Percentiles rank a stretch among this genome's conserved stretches.
Evolutionary conservation across 768 basidiomycete genomes (phyloP).

Genomic region (Leccinum ochraceum): DNA sequence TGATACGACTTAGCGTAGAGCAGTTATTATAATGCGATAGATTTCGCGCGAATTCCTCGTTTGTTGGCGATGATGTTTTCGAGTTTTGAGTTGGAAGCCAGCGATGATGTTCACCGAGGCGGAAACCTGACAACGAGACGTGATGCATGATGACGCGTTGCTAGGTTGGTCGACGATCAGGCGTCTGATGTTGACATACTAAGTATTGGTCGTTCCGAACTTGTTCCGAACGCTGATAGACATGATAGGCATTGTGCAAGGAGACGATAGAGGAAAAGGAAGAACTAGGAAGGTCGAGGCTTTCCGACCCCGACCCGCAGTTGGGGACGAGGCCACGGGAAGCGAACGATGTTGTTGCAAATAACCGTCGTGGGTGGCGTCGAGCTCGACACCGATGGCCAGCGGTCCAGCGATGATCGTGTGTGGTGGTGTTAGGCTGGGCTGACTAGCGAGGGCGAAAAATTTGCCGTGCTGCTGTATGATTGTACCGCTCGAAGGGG

Average conservation of each 20-base stretch:
- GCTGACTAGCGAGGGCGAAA: background rate
- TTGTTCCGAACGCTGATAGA: no score
- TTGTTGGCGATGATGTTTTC: background rate
- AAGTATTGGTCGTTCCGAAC: no score
- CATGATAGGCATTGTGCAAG: no score
- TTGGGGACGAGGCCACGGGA: background rate
- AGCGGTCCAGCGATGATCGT: background rate
- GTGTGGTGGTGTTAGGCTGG: background rate
- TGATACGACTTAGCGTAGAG: conserved; percentile 25
- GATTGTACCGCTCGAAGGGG: background rate
- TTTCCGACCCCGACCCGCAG: no score
- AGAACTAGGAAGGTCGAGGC: no score
- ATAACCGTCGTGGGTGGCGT: background rate
- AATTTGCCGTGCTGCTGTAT: background rate
- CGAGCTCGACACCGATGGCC: background rate
- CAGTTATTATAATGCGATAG: conserved; percentile 26
- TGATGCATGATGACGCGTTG: background rate
- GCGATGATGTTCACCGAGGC: background rate
- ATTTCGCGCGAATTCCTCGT: conserved; percentile 8
- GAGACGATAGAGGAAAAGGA: no score
- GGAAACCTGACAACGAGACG: background rate
- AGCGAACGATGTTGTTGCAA: background rate
- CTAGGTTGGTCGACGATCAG: background rate
- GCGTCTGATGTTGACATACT: no score
- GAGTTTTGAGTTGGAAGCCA: background rate